Percentiles rank a stretch among this genome's conserved stretches.
These are phyloP conservation scores for Ambrosiella cleistominuta DNA, from an alignment of 2,329 filamentous ascomycete species.

Conservation along the genomic window DNA sequence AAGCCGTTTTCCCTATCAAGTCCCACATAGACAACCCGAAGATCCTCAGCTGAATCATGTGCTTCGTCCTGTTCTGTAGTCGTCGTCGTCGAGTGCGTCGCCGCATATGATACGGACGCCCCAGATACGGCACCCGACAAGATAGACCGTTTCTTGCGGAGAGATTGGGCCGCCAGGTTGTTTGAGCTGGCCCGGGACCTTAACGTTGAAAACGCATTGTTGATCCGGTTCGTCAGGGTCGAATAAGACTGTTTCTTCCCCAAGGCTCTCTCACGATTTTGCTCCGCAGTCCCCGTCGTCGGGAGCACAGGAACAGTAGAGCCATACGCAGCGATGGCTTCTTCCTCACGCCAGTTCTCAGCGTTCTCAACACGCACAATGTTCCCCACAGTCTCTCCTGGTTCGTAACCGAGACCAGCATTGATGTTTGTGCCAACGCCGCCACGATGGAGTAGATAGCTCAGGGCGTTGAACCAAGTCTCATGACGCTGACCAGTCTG, in stretches of 20 bases:
- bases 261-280: slow-evolving; percentile 15
- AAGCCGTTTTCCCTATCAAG: slow-evolving; percentile 64
- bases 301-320: neutral
- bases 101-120: neutral
- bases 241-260: slow-evolving; percentile 21
- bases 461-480: slow-evolving; percentile 95
- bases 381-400: slow-evolving; percentile 38
- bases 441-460: slow-evolving; percentile 73
- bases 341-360: slow-evolving; percentile 37
- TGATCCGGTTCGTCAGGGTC: slow-evolving; percentile 40
- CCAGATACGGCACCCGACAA: slow-evolving; percentile 8
- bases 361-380: slow-evolving; percentile 61
- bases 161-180: slow-evolving; percentile 5
- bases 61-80: slow-evolving; percentile 28
- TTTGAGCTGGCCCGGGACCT: slow-evolving; percentile 27
- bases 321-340: slow-evolving; percentile 9
- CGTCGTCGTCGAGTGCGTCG: neutral
- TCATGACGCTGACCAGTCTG: slow-evolving; percentile 87
- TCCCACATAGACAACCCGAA: slow-evolving; percentile 61
- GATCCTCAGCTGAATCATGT: slow-evolving; percentile 66
- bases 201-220: slow-evolving; percentile 34
- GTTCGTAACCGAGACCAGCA: slow-evolving; percentile 20
- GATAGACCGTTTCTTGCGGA: slow-evolving; percentile 10
- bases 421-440: slow-evolving; percentile 33
- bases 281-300: slow-evolving; percentile 20